Evolutionary conservation across 2,329 filamentous ascomycete species (phyloP).

Genomic region (Aspergillus chevalieri): DNA sequence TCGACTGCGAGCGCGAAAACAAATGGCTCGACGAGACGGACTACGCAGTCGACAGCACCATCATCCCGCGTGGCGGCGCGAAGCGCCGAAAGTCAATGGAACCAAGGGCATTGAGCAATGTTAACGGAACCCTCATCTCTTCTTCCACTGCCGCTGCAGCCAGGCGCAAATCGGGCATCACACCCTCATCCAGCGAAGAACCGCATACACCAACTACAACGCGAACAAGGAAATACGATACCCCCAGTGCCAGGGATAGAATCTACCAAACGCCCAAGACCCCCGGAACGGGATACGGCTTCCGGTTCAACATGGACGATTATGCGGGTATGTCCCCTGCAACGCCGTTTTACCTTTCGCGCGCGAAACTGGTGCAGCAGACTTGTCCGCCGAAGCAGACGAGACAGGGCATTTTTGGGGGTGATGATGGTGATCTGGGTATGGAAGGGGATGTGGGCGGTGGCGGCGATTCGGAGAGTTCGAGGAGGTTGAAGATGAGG

Average conservation of each 20-base stretch:
- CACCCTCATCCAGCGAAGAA: slow-evolving; percentile 21
- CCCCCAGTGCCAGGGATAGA: background rate
- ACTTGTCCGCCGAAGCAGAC: slow-evolving; percentile 51
- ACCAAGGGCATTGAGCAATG: slow-evolving; percentile 61
- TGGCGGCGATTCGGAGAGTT: slow-evolving; percentile 25
- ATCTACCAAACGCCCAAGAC: slow-evolving; percentile 25
- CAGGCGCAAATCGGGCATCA: slow-evolving; percentile 26
- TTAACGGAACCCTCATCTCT: slow-evolving; percentile 58
- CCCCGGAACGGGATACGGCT: slow-evolving; percentile 15
- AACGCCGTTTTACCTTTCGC: slow-evolving; percentile 43
- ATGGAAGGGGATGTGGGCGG: background rate
- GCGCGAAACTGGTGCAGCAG: slow-evolving; percentile 43
- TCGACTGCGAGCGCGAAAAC: slow-evolving; percentile 77
- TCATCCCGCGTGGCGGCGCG: slow-evolving; percentile 63
- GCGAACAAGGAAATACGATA: slow-evolving; percentile 1
- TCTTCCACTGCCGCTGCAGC: slow-evolving; percentile 21
- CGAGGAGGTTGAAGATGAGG: slow-evolving; percentile 49
- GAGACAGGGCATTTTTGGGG: slow-evolving; percentile 34
- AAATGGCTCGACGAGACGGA: slow-evolving; percentile 67
- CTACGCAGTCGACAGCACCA: slow-evolving; percentile 62
- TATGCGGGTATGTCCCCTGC: slow-evolving; percentile 39
- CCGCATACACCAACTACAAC: slow-evolving; percentile 6
- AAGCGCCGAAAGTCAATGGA: slow-evolving; percentile 78
- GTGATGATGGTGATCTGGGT: background rate
- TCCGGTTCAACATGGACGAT: slow-evolving; percentile 32